Conservation (phyloP, 164 flowering plant genomes). For the Taxillus chinensis region DNA sequence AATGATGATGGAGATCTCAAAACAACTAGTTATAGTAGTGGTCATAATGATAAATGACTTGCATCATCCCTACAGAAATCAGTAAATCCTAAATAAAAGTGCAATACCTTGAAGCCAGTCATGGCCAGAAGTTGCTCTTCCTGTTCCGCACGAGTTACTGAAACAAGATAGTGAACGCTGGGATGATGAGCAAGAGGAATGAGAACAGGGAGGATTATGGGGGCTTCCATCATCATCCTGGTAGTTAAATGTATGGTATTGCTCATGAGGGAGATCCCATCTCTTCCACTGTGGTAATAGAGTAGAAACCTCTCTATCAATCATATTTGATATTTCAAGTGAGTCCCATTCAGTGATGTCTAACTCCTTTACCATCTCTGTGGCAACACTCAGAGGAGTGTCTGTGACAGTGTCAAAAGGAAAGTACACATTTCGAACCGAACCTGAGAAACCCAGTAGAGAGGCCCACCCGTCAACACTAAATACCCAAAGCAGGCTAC, state of each 20-base stretch:
- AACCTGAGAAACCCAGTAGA: constrained; percentile 25
- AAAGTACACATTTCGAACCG: constrained; percentile 38
- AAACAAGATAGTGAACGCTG: constrained; percentile 27
- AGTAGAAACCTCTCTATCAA: constrained; percentile 43
- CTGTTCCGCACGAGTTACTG: constrained; percentile 3
- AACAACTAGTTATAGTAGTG: no score
- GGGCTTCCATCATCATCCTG: constrained; percentile 24
- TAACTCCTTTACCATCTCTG: constrained; percentile 57
- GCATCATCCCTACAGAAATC: no score
- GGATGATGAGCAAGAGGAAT: constrained; percentile 43
- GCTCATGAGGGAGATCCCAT: constrained; percentile 13
- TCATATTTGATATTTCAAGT: constrained; percentile 44
- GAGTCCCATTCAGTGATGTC: constrained; percentile 51
- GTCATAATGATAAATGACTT: no score
- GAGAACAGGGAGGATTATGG: constrained; percentile 16
- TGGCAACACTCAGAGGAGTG: constrained; percentile 43
- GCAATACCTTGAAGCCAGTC: constrained; percentile 29
- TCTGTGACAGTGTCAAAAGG: constrained; percentile 49
- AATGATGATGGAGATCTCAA: no score
- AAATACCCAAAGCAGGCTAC: no score
- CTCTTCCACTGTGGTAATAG: constrained; percentile 39
- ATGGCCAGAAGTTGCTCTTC: constrained; percentile 8
- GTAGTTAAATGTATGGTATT: constrained; percentile 13
- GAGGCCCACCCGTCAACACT: no score
- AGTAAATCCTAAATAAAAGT: background rate